phyloP scores from a whole-genome alignment of 2,329 filamentous ascomycete species.

The Ilyonectria mors-panacis region DNA sequence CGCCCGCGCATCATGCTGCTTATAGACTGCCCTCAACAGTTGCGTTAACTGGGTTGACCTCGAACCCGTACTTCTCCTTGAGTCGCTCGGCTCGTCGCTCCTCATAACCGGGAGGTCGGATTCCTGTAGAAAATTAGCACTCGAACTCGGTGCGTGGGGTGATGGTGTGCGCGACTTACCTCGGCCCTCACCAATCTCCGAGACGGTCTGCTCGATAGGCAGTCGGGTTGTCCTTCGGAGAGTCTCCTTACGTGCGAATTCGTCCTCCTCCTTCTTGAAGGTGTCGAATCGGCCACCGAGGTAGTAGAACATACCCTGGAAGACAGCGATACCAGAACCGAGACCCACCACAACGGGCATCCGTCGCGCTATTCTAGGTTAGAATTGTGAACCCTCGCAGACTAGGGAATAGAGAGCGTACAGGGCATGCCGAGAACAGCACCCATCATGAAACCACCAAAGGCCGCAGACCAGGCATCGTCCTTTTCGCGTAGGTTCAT shows the following conservation, averaged over 20 bases:
- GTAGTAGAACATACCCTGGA: conserved; percentile 77
- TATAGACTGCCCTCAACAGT: conserved; percentile 62
- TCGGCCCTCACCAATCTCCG: conserved; percentile 88
- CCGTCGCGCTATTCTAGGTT: conserved; percentile 58
- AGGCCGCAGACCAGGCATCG: conserved; percentile 80
- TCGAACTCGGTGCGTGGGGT: conserved; percentile 5
- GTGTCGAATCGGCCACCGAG: conserved; percentile 73
- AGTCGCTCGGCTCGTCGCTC: conserved; percentile 86
- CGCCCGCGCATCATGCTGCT: conserved; percentile 43
- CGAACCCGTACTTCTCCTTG: conserved; percentile 89
- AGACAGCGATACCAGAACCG: conserved; percentile 69
- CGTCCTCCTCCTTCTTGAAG: conserved; percentile 71
- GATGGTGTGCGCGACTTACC: conserved; percentile 66
- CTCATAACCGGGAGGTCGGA: conserved; percentile 85
- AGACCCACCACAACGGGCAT: conserved; percentile 81
- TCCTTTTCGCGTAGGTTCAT: conserved; percentile 91
- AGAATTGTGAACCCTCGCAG: conserved; percentile 26
- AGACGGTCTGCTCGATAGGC: conserved; percentile 84
- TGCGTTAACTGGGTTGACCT: conserved; percentile 78
- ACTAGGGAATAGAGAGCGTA: conserved; percentile 60
- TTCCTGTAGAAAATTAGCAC: conserved; percentile 68
- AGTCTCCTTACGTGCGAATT: conserved; percentile 83
- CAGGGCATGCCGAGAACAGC: conserved; percentile 79
- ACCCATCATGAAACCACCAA: conserved; percentile 85
- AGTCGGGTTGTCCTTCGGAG: conserved; percentile 81